Evolutionary conservation across 1,139 yeast genomes (phyloP), one percentile per base, ranked within the genome.

Genomic region (Candida mesenterica): DNA sequence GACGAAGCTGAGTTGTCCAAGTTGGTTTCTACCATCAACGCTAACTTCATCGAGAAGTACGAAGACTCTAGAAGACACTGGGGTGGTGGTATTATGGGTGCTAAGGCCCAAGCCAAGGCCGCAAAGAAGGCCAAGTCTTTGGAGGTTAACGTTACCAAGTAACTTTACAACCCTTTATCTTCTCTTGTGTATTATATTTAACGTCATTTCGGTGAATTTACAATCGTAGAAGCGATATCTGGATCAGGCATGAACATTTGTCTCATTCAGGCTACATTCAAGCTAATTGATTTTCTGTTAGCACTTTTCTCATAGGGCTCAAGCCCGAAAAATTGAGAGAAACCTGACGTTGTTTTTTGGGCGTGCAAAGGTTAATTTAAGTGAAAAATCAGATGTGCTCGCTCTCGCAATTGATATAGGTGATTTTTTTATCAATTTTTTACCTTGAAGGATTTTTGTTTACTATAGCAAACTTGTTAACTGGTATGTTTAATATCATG

Each of bases 51-150:
- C 57, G 95, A 86, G 63, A 87, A 88, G 75, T 87, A 82, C 82
- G 97, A 90, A 62, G 97, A 90, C 57, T 65, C 77, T 68, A 90
- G 95, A 80, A 88, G 87, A 77, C 95, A 88, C 83, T 90, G 97
- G 97, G 97, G 97, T 81, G 97, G 98, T 78, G 97, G 97, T 80
- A 65, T 86, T 70, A 77, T 92, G 79, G 97, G 97, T 68, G 75
- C 86, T 58, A 90, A 90, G 79, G 87, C 97, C 59, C 77, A 75
- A 59, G 92, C 79, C 58, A 85, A 82, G 75, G 66, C 53, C 35
- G 71, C 66, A 39, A 68, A 71, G 65, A 69, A 54, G 50, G 71
- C 68, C 33, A 72, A 68, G 61, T 50, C 57, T 38, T 56, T 63
- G 43, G 74, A 67, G 32, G 59, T 43, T 39, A 41, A 31, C 15